Percentiles rank a stretch among this genome's conserved stretches.
These are phyloP conservation scores for Lichtheimia corymbifera DNA, from an alignment of 371 early-diverging fungal genomes.

Conservation along the genomic window DNA sequence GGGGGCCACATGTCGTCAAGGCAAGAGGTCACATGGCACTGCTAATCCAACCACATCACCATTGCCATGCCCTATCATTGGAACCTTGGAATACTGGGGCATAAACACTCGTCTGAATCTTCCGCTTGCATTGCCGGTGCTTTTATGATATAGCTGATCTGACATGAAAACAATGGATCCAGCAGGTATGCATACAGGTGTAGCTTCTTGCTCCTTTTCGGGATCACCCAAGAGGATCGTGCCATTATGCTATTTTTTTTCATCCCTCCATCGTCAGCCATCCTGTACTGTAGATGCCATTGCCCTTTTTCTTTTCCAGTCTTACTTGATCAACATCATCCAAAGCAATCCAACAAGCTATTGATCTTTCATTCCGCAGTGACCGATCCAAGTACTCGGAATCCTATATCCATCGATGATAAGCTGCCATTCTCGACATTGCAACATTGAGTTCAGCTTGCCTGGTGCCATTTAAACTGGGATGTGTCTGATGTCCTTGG, in stretches of 20 bases:
- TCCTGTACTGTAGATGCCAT: not conserved
- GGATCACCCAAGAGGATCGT: slow-evolving; percentile 32
- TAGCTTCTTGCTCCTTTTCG: slow-evolving; percentile 10
- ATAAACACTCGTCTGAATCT: slow-evolving; percentile 54
- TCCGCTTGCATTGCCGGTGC: slow-evolving; percentile 40
- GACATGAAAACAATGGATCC: slow-evolving; percentile 61
- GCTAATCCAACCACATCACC: slow-evolving; percentile 5
- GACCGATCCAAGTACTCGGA: slow-evolving; percentile 35
- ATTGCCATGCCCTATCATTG: no score
- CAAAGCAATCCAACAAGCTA: slow-evolving; percentile 62
- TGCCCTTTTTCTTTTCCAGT: not conserved
- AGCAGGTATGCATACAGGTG: slow-evolving; percentile 27
- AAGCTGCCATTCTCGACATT: not conserved
- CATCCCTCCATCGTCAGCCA: not conserved
- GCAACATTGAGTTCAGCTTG: not conserved
- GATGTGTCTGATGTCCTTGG: slow-evolving; percentile 34
- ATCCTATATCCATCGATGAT: slow-evolving; percentile 23
- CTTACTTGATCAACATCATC: slow-evolving; percentile 34
- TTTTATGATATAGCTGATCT: slow-evolving; percentile 51
- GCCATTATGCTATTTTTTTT: slow-evolving; percentile 23
- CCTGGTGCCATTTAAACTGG: slow-evolving; percentile 60
- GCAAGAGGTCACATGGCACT: not conserved
- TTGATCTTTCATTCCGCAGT: slow-evolving; percentile 25
- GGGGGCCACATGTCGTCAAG: no score
- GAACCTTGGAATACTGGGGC: slow-evolving; percentile 49